Conservation (phyloP, 768 basidiomycete genomes). For the Clathrus columnatus region DNA sequence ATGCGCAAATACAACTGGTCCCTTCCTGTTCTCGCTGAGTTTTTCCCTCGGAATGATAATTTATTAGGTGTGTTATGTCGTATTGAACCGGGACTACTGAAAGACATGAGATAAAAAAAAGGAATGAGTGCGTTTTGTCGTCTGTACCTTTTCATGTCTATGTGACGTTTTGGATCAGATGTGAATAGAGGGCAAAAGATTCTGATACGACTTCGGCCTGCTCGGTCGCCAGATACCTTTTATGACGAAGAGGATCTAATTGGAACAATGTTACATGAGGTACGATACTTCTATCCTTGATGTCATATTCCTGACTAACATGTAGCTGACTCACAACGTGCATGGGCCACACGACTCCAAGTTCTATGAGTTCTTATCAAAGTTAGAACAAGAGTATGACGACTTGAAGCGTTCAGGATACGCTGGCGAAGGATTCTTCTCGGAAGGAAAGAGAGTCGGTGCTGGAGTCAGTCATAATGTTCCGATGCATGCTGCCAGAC, state of each 20-base stretch:
- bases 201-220: conserved; percentile 68
- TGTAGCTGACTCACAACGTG: conserved; percentile 77
- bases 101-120: neutral
- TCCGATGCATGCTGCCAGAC: conserved; percentile 53
- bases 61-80: conserved; percentile 51
- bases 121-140: conserved; percentile 13
- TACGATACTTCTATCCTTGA: conserved; percentile 20
- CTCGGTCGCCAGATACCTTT: conserved; percentile 59
- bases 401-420: conserved; percentile 73
- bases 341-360: conserved; percentile 86
- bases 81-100: conserved; percentile 10
- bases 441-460: conserved; percentile 67
- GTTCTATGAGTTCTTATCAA: conserved; percentile 65
- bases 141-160: neutral
- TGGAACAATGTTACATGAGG: conserved; percentile 87
- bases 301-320: neutral
- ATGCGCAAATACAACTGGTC: conserved; percentile 83
- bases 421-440: conserved; percentile 84
- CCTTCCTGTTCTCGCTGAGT: conserved; percentile 73
- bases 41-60: conserved; percentile 68
- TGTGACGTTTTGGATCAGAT: conserved; percentile 35
- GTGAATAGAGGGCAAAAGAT: conserved; percentile 78
- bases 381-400: conserved; percentile 79
- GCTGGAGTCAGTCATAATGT: conserved; percentile 55
- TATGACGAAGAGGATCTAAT: conserved; percentile 68